Conservation (phyloP, 805 yeast species). For the Henningerozyma blattae region DNA sequence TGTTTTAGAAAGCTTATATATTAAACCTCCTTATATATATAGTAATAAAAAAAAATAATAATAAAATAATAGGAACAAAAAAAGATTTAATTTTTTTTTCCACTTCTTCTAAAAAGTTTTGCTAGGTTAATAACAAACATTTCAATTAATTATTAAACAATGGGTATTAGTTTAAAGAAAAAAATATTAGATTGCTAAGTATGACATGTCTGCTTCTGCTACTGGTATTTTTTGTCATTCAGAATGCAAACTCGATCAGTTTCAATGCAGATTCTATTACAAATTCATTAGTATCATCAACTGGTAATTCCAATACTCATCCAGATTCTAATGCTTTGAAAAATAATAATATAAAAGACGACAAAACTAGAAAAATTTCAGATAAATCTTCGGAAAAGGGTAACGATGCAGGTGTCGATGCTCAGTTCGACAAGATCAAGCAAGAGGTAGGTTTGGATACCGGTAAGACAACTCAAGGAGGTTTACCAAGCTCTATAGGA, state of each 20-base stretch:
- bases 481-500: constrained; percentile 5
- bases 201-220: constrained; percentile 16
- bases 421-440: constrained; percentile 11
- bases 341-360: neutral
- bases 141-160: too few species aligned
- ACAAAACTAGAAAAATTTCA: neutral
- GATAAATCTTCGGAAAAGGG: neutral
- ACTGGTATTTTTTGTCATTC: constrained; percentile 17
- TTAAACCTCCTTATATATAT: too few species aligned
- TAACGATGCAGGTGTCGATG: constrained; percentile 3
- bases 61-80: too few species aligned
- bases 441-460: constrained; percentile 8
- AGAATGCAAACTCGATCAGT: constrained; percentile 12
- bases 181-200: constrained; percentile 17
- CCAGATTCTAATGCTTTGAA: neutral
- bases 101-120: too few species aligned
- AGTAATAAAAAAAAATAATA: too few species aligned
- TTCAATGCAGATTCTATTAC: neutral
- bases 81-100: too few species aligned
- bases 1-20: too few species aligned
- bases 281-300: neutral
- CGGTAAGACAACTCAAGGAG: constrained; percentile 3
- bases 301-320: neutral
- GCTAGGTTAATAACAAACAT: too few species aligned
- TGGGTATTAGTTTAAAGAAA: too few species aligned